phyloP scores from a whole-genome alignment of 2,329 filamentous ascomycete genomes.

The Trichoderma guizhouense region DNA sequence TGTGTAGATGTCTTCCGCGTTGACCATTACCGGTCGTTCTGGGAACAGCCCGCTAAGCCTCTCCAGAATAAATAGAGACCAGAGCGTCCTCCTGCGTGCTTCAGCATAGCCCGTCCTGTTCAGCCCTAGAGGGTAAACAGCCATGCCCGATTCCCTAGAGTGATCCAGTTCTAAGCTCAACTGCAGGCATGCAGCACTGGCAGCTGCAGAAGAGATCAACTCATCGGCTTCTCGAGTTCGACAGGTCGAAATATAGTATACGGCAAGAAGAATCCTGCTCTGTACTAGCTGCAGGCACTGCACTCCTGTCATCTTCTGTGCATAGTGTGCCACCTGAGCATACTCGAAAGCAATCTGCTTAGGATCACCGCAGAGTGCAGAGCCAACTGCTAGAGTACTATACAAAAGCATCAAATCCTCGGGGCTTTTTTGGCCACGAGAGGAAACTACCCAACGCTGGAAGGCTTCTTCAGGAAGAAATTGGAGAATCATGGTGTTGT shows the following conservation, averaged over 20 bases:
- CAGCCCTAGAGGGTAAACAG: constrained; percentile 55
- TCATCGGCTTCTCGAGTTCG: constrained; percentile 61
- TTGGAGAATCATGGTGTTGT: constrained; percentile 40
- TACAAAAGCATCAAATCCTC: constrained; percentile 47
- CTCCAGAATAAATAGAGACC: constrained; percentile 68
- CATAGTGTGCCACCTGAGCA: constrained; percentile 55
- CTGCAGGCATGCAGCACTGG: constrained; percentile 56
- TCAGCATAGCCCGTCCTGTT: constrained; percentile 58
- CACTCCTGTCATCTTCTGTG: constrained; percentile 34
- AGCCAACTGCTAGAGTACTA: constrained; percentile 41
- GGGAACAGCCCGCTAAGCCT: constrained; percentile 60
- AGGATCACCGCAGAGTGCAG: constrained; percentile 38
- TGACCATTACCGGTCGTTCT: constrained; percentile 52
- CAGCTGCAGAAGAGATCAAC: constrained; percentile 59
- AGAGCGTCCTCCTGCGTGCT: constrained; percentile 67
- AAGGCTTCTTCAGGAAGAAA: constrained; percentile 42
- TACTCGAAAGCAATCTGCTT: constrained; percentile 39
- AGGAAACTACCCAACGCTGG: constrained; percentile 36
- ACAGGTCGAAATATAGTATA: constrained; percentile 63
- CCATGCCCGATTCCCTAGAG: constrained; percentile 38
- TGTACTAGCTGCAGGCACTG: constrained; percentile 61
- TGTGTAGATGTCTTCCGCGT: constrained; percentile 63
- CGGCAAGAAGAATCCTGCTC: constrained; percentile 60
- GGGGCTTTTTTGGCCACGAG: constrained; percentile 36
- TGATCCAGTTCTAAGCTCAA: constrained; percentile 60